A percentile compares a stretch with the other conserved stretches of the same genome.
phyloP scores from a whole-genome alignment of 768 basidiomycete genomes.

The Rhodotorula sphaerocarpa region DNA sequence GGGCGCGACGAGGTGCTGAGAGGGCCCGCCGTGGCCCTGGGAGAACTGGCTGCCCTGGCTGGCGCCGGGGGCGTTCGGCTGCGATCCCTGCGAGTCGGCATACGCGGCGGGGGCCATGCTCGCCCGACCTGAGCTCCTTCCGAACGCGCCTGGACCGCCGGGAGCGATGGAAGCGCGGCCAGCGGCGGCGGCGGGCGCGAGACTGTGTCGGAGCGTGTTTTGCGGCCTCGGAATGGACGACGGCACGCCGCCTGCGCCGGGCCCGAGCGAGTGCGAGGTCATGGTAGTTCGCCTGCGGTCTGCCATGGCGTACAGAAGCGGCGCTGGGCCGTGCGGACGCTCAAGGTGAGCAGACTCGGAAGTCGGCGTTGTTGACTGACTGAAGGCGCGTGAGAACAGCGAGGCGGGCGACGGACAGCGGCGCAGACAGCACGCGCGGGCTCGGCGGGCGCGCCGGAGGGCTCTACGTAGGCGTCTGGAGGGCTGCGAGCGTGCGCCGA shows the following conservation, averaged over 20 bases:
- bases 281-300: slow-evolving; percentile 28
- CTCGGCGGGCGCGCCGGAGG: background rate
- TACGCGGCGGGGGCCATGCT: background rate
- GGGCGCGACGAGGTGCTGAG: slow-evolving; percentile 1
- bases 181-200: slow-evolving; percentile 5
- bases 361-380: slow-evolving; percentile 4
- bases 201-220: slow-evolving; percentile 15
- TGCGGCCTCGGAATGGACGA: slow-evolving; percentile 28
- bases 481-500: too few relatives aligned
- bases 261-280: background rate
- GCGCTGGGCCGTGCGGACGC: too few relatives aligned
- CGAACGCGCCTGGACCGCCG: background rate
- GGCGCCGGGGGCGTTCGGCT: background rate
- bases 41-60: slow-evolving; percentile 9
- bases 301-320: slow-evolving; percentile 6
- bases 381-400: background rate
- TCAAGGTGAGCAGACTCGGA: background rate
- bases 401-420: background rate
- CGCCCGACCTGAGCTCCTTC: background rate
- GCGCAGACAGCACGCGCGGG: too few relatives aligned
- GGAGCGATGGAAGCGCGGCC: slow-evolving; percentile 9
- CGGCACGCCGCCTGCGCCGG: slow-evolving; percentile 4
- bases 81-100: background rate
- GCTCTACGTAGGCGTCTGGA: too few relatives aligned
- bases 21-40: slow-evolving; percentile 27